Evolutionary conservation across 257 asterid genomes (phyloP).

Genomic region (Solanum microdontum): DNA sequence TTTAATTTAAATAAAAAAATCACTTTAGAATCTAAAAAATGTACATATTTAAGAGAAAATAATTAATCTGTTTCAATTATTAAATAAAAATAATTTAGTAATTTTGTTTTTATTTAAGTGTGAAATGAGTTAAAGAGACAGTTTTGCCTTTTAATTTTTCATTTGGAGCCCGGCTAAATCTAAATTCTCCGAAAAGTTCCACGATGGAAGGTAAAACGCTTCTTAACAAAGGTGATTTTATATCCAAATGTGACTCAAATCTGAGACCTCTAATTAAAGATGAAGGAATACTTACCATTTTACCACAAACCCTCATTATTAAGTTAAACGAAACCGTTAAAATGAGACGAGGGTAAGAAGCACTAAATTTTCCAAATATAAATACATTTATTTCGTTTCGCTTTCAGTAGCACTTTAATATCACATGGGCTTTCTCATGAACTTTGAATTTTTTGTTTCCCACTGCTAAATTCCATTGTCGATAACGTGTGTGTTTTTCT

Average conservation of each 20-base stretch:
- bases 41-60: neutral
- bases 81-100: neutral
- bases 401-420: neutral
- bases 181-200: rapidly evolving
- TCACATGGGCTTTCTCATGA: neutral
- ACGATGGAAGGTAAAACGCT: rapidly evolving
- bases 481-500: neutral
- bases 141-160: no score
- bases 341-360: neutral
- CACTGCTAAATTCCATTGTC: neutral
- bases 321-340: no score
- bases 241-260: no score
- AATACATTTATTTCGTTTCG: neutral
- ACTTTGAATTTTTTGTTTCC: neutral
- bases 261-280: no score
- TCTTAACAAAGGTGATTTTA: no score
- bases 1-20: neutral
- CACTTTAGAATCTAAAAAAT: neutral
- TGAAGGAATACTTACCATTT: no score
- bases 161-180: no score
- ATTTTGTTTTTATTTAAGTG: neutral
- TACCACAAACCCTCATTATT: neutral
- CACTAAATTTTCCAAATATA: neutral
- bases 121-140: neutral
- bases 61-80: neutral